Percentiles rank a stretch among this genome's conserved stretches.
Evolutionary conservation across 805 yeast genomes (phyloP).

Genomic region (Pachysolen tannophilus): DNA sequence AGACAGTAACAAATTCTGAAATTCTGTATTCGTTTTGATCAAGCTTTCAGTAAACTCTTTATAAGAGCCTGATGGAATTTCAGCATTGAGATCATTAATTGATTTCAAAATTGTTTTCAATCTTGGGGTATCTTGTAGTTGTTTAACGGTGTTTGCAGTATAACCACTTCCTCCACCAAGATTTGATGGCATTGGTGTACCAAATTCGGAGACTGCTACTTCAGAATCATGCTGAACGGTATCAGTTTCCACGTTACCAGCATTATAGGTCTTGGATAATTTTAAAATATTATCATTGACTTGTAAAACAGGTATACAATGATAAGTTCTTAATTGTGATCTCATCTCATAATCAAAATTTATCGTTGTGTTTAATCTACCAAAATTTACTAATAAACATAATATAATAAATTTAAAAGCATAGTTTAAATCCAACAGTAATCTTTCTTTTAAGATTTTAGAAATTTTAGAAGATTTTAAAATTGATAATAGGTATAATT

Average conservation of each 20-base stretch:
- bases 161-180: conserved; percentile 23
- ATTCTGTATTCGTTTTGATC: conserved; percentile 15
- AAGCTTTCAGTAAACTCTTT: conserved; percentile 36
- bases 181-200: too few species aligned
- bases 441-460: conserved; percentile 70
- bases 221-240: not conserved
- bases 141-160: conserved; percentile 48
- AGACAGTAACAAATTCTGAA: conserved; percentile 34
- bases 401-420: conserved; percentile 26
- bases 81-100: conserved; percentile 62
- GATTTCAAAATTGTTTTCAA: conserved; percentile 84
- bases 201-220: too few species aligned
- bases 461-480: conserved; percentile 81
- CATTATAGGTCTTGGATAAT: conserved; percentile 1
- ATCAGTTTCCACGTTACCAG: conserved; percentile 5
- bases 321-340: conserved; percentile 86
- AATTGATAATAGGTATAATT: conserved; percentile 72
- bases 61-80: conserved; percentile 35
- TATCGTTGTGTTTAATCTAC: conserved; percentile 90
- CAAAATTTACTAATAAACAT: conserved; percentile 82
- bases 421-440: conserved; percentile 47
- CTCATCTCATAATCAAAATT: conserved; percentile 95
- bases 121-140: conserved; percentile 91
- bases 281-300: conserved; percentile 39
- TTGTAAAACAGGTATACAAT: conserved; percentile 87